Base-by-base conservation (phyloP, 352 stramenopile species). In the Phytophthora palmivora region DNA sequence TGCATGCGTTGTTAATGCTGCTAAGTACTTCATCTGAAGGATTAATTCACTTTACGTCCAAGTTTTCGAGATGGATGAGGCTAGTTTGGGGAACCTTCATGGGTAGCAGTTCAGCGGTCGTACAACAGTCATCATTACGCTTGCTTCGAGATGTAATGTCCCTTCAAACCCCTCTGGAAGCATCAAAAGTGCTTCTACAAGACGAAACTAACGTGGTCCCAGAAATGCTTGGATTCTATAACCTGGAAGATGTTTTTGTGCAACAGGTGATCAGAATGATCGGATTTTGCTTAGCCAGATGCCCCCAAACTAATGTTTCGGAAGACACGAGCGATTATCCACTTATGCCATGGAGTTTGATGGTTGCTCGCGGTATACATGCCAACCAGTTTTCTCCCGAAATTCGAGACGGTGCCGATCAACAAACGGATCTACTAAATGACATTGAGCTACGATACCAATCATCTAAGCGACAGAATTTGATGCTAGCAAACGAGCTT, bases 41-140 rank as follows among this genome's bases (percentile, higher is more conserved):
- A 32, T 15, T 70, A 8, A 36, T 74, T 18, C 66, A 85, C 28
- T 82, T 87, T n/a, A 26, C 36, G 2, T 38, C 32, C 2, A 66
- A 84, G 4, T 78, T 73, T 24, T 43, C 47, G 2, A 45, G 61
- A 11, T 94, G 86, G 87, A 63, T 95, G 16, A 42, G 43, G 2
- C 21, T 95, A n/a, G 53, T 90, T 19, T 85, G 79, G 65, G 41
- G 44, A 6, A 67, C 71, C 0, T 74, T 92, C 33, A 19, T 92
- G 24, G 61, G 62, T n/a, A 71, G 66, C 11, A 73, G 50, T n/a
- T 87, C 75, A 2, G 53, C 64, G 15, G 59, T 77, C 2, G 57
- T 94, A n/a, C 83, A 93, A 51, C 87, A 95, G 53, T 83, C 79
- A 6, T 58, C 70, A 2, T 33, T 89, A n/a, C 84, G 87, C 2